Percentiles rank a stretch among this genome's conserved stretches.
Evolutionary conservation across 441 rosid species (phyloP).

Genomic region (Metrosideros polymorpha): DNA sequence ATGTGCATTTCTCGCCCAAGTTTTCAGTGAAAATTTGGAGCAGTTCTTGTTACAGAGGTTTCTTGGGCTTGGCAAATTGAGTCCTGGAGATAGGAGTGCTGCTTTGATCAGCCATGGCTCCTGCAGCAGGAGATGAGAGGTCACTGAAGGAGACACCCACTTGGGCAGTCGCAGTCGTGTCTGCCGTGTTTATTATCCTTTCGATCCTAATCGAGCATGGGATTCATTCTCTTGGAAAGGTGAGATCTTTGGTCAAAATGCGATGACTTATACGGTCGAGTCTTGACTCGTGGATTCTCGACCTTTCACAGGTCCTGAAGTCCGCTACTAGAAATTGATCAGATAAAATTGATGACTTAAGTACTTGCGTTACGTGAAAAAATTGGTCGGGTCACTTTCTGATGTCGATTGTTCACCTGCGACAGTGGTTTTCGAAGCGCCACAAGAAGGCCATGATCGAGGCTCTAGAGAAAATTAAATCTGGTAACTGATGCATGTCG

Average conservation of each 20-base stretch:
- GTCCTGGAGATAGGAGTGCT: not conserved
- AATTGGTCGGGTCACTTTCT: not conserved
- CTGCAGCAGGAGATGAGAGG: conserved; percentile 5
- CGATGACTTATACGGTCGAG: not conserved
- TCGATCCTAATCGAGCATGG: conserved; percentile 20
- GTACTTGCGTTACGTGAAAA: not conserved
- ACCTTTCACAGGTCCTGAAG: not conserved
- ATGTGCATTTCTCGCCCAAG: not conserved
- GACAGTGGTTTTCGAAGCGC: conserved; percentile 20
- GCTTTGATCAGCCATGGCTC: conserved; percentile 9
- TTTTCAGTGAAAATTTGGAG: not conserved
- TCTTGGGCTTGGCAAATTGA: not conserved
- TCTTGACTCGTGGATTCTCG: not conserved
- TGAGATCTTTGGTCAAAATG: not conserved
- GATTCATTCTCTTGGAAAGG: conserved; percentile 19
- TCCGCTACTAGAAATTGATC: not conserved
- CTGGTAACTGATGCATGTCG: not conserved
- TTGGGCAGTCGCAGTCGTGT: conserved; percentile 30
- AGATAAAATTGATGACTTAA: not conserved
- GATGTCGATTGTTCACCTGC: not conserved
- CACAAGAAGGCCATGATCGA: conserved; percentile 25
- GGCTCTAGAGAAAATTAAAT: conserved; percentile 24
- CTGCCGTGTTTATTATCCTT: conserved; percentile 21
- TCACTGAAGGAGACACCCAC: conserved; percentile 28
- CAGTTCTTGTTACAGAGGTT: not conserved